Evolutionary conservation across 129 eudicot genomes (phyloP).

Genomic region (Chrysanthemum seticuspe): DNA sequence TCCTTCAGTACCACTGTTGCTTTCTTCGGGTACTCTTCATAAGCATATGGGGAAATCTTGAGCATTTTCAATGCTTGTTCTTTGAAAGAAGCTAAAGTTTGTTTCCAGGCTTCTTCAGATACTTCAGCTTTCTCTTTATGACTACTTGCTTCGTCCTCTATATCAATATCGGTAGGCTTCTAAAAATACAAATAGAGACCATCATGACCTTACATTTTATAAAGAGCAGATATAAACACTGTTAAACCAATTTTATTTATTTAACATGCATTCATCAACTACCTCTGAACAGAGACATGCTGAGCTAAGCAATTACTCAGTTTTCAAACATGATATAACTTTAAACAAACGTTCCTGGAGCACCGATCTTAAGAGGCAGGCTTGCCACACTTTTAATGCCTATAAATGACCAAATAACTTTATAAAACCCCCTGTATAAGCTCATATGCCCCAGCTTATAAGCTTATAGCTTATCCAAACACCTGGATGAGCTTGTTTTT

Average conservation of each 20-base stretch:
- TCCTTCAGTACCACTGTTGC: constrained; percentile 63
- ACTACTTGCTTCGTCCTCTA: constrained; percentile 53
- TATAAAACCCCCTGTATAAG: no score
- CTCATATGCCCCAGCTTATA: no score
- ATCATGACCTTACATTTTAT: not conserved
- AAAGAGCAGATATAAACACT: not conserved
- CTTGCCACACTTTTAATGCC: no score
- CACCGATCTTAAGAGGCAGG: no score
- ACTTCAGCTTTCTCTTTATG: constrained; percentile 46
- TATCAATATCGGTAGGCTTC: constrained; percentile 66
- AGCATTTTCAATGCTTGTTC: constrained; percentile 83
- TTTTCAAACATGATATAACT: no score
- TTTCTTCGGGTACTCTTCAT: constrained; percentile 62
- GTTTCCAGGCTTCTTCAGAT: constrained; percentile 82
- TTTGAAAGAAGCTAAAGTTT: constrained; percentile 72
- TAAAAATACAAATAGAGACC: constrained; percentile 27
- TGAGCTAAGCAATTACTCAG: not conserved
- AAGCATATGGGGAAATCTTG: constrained; percentile 80
- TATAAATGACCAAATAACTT: no score
- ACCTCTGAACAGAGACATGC: not conserved
- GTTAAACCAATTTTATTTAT: not conserved
- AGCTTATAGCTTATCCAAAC: no score
- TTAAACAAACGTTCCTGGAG: no score
- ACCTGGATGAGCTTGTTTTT: no score
- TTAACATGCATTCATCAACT: not conserved